Conservation (phyloP, 2,329 filamentous ascomycete species). For the Phaeosphaeria sp. region DNA sequence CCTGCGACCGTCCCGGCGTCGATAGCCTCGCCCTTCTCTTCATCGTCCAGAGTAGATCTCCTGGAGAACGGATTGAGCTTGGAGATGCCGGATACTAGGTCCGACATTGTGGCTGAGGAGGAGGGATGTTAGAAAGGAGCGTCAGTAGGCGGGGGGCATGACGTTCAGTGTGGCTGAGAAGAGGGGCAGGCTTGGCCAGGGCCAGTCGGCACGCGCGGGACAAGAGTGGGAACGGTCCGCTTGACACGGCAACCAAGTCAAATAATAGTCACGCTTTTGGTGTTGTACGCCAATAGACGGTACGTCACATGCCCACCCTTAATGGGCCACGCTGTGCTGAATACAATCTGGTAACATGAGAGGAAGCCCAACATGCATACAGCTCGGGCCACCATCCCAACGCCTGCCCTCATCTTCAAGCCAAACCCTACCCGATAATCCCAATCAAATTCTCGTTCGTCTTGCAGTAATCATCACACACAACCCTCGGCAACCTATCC, state of each 20-base stretch:
- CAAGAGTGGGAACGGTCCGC: neutral
- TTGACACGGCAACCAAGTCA: neutral
- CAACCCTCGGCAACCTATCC: neutral
- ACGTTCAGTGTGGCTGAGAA: conserved; percentile 4
- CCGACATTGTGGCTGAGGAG: conserved; percentile 32
- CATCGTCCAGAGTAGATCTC: conserved; percentile 44
- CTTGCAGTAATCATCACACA: conserved; percentile 26
- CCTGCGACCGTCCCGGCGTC: conserved; percentile 61
- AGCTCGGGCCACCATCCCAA: too few relatives aligned
- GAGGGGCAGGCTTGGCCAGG: conserved; percentile 6
- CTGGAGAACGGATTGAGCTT: conserved; percentile 44
- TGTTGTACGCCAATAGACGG: neutral
- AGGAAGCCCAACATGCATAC: too few relatives aligned
- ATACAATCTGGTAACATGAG: too few relatives aligned
- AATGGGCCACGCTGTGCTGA: too few relatives aligned
- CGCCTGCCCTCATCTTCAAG: neutral
- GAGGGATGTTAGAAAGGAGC: neutral
- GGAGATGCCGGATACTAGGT: conserved; percentile 41
- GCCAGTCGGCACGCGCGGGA: conserved; percentile 1
- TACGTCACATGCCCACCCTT: neutral
- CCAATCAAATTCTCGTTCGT: conserved; percentile 15
- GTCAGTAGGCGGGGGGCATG: neutral
- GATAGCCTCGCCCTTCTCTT: conserved; percentile 64
- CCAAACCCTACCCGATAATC: neutral
- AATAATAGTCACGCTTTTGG: neutral